Conservation (phyloP, 331 rosid genomes). For the Malus hybrid region DNA sequence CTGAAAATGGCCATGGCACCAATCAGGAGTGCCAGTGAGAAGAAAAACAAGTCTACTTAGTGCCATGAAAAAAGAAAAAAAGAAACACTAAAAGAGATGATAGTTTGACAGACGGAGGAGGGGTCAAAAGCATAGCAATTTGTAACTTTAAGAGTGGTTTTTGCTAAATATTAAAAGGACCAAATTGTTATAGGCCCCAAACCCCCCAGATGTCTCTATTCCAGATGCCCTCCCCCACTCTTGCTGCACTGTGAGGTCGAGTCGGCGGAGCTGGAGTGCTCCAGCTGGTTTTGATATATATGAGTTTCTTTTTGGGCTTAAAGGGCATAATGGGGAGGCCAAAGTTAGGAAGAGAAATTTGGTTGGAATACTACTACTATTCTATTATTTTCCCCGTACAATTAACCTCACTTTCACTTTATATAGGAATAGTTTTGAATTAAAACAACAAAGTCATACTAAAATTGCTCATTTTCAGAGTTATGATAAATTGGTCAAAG, state of each 20-base stretch:
- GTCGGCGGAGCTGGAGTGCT: background rate
- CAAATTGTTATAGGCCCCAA: background rate
- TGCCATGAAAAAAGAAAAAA: too few species aligned
- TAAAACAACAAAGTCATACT: background rate
- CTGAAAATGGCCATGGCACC: too few species aligned
- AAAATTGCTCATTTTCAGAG: background rate
- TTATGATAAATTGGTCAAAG: conserved; percentile 4
- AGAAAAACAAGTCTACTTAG: too few species aligned
- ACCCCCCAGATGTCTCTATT: background rate
- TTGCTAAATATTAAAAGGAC: background rate
- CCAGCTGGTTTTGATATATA: background rate
- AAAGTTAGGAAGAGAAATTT: background rate
- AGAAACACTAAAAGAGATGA: too few species aligned
- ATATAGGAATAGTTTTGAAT: background rate
- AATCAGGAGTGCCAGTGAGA: too few species aligned
- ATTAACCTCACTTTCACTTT: background rate
- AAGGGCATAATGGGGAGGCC: background rate
- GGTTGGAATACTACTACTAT: background rate
- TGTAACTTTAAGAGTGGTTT: background rate
- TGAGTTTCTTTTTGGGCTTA: background rate
- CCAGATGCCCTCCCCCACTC: background rate
- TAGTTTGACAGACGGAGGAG: background rate
- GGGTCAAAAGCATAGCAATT: background rate
- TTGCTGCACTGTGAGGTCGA: background rate
- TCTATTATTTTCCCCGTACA: conserved; percentile 3